Evolutionary conservation across 1,284 basidiomycete species (phyloP).

Genomic region (Ceratobasidium sp.): DNA sequence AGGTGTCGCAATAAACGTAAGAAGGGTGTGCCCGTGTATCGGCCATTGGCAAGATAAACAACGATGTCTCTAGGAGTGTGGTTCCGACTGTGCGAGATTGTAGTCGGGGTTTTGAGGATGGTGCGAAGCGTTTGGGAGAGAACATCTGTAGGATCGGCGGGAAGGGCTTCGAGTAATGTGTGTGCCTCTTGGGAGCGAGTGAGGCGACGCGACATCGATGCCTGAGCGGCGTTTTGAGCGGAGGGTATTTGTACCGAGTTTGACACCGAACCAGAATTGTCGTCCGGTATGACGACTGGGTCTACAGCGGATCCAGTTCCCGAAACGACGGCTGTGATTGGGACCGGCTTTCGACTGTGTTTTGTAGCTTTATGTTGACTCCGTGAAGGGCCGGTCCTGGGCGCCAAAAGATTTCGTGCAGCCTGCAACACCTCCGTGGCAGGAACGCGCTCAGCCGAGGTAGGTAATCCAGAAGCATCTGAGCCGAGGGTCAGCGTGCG

Average conservation of each 20-base stretch:
- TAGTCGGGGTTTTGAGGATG: conserved; percentile 35
- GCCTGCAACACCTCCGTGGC: conserved; percentile 7
- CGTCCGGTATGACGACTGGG: conserved; percentile 32
- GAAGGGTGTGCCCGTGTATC: conserved; percentile 34
- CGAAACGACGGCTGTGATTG: neutral
- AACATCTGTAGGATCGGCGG: conserved; percentile 30
- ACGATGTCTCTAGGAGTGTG: conserved; percentile 19
- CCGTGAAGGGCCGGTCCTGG: conserved; percentile 1
- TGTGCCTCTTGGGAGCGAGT: conserved; percentile 35
- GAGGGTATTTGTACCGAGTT: neutral
- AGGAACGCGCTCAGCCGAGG: neutral
- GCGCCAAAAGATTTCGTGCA: conserved; percentile 5
- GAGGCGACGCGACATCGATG: conserved; percentile 7
- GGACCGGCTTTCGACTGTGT: neutral
- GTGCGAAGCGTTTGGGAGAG: conserved; percentile 33
- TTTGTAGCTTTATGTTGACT: neutral
- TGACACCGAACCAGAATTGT: neutral
- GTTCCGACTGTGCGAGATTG: conserved; percentile 4
- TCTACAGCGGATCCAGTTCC: conserved; percentile 28
- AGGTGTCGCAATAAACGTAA: conserved; percentile 37
- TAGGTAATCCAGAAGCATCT: neutral
- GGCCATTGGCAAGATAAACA: conserved; percentile 37
- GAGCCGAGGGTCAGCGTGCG: neutral
- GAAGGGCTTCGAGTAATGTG: conserved; percentile 23
- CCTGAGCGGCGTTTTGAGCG: neutral